These are phyloP conservation scores for Pseudofabraea citricarpa DNA, from an alignment of 2,329 filamentous ascomycete species.

Conservation along the genomic window DNA sequence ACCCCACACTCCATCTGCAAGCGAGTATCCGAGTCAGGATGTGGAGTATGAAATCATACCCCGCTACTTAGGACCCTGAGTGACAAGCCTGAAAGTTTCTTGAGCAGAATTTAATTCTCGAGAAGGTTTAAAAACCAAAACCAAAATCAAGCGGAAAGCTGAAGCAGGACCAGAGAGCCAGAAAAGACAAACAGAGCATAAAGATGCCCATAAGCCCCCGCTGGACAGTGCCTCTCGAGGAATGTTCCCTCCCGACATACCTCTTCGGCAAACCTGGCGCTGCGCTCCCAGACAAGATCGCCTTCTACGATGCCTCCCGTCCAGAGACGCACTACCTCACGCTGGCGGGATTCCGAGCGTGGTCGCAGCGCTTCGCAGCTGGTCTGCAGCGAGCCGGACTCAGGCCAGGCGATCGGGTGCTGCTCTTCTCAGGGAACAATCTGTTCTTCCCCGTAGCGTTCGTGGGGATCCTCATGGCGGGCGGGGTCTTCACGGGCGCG, in stretches of 20 bases:
- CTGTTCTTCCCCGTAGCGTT: constrained; percentile 68
- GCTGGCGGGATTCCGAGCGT: constrained; percentile 58
- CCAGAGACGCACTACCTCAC: constrained; percentile 66
- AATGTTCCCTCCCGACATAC: constrained; percentile 49
- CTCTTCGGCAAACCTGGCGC: constrained; percentile 45
- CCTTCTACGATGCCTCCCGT: constrained; percentile 59
- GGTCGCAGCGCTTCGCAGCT: constrained; percentile 67
- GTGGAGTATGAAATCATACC: no score
- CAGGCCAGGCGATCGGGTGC: constrained; percentile 61
- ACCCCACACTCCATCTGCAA: no score
- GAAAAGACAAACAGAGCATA: no score
- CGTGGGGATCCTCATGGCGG: constrained; percentile 71
- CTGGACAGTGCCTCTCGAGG: constrained; percentile 15
- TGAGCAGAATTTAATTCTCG: no score
- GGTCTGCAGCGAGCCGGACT: constrained; percentile 63
- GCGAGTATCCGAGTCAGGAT: no score
- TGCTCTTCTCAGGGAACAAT: constrained; percentile 70
- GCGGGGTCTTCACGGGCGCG: constrained; percentile 72
- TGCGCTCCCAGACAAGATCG: constrained; percentile 37
- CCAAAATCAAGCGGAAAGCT: no score
- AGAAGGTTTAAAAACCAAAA: no score
- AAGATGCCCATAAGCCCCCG: constrained; percentile 22
- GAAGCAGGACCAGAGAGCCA: no score
- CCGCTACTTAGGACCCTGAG: no score
- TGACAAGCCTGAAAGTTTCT: no score